Percentiles rank a stretch among this genome's conserved stretches.
These are phyloP conservation scores for Xylaria sp. DNA, from an alignment of 2,329 filamentous ascomycete genomes.

Conservation along the genomic window DNA sequence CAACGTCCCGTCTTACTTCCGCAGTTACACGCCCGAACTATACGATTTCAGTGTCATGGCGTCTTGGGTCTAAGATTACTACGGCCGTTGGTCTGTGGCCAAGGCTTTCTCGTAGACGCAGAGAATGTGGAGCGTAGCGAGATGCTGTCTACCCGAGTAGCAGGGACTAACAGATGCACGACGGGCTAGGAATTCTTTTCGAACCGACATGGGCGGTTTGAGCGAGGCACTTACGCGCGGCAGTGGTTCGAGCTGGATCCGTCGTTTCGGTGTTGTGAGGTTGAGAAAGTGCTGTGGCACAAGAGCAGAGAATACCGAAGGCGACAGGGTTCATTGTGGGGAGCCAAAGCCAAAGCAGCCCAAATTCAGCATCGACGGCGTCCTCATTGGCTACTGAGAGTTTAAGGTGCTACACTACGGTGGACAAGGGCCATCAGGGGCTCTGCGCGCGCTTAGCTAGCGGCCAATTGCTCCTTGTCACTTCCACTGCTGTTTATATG, in stretches of 20 bases:
- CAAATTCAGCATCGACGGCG: conserved; percentile 5
- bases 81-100: conserved; percentile 13
- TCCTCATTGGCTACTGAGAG: conserved; percentile 33
- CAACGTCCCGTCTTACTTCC: conserved; percentile 10
- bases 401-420: conserved; percentile 28
- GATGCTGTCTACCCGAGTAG: conserved; percentile 20
- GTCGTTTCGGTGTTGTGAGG: conserved; percentile 30
- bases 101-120: conserved; percentile 12
- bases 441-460: conserved; percentile 24
- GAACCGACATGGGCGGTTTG: conserved; percentile 38
- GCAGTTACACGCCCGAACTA: conserved; percentile 11
- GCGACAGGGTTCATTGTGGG: conserved; percentile 25
- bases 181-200: conserved; percentile 39
- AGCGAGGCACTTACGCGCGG: conserved; percentile 38
- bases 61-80: conserved; percentile 6
- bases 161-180: conserved; percentile 29
- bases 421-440: conserved; percentile 24
- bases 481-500: background rate
- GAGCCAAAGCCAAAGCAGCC: conserved; percentile 22
- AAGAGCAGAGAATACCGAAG: background rate
- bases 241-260: conserved; percentile 34
- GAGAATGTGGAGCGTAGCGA: conserved; percentile 15
- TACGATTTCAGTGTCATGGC: conserved; percentile 6
- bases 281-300: conserved; percentile 13
- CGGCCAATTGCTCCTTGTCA: background rate